Conservation (phyloP, 306 rosid species). For the Casuarina glauca region DNA sequence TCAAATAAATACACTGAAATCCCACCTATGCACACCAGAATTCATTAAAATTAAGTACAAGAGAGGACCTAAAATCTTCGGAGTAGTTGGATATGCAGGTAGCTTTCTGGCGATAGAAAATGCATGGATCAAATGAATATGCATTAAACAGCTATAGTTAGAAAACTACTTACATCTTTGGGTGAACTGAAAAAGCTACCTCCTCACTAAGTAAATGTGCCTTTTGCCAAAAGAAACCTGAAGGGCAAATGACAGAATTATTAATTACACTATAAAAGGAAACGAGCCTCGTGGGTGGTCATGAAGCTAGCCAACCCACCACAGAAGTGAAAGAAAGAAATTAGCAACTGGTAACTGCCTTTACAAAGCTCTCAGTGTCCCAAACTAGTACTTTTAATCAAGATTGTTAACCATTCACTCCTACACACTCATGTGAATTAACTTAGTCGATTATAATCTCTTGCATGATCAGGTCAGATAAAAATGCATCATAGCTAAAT, state of each 20-base stretch:
- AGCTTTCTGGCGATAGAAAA: constrained; percentile 9
- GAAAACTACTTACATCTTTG: constrained; percentile 15
- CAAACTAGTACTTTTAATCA: constrained; percentile 1
- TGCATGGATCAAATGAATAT: constrained; percentile 1
- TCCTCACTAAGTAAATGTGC: constrained; percentile 5
- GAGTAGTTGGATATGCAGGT: background rate
- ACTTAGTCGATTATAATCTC: background rate
- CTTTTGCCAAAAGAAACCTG: constrained; percentile 19
- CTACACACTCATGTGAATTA: background rate
- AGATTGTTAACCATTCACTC: constrained; percentile 13
- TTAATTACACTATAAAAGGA: background rate
- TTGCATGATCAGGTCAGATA: constrained; percentile 2
- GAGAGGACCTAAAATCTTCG: background rate
- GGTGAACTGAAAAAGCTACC: constrained; percentile 8
- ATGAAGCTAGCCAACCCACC: background rate
- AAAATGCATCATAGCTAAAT: background rate
- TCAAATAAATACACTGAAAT: background rate
- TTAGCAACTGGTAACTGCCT: background rate
- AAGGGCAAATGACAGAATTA: constrained; percentile 3
- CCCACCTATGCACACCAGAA: background rate
- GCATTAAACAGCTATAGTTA: background rate
- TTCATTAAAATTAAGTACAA: background rate
- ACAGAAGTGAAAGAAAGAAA: too few relatives aligned
- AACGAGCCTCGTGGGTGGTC: background rate
- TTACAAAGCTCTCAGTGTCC: background rate